Base-by-base conservation (phyloP, 371 early-diverging fungal genomes). In the Mucor indicus region DNA sequence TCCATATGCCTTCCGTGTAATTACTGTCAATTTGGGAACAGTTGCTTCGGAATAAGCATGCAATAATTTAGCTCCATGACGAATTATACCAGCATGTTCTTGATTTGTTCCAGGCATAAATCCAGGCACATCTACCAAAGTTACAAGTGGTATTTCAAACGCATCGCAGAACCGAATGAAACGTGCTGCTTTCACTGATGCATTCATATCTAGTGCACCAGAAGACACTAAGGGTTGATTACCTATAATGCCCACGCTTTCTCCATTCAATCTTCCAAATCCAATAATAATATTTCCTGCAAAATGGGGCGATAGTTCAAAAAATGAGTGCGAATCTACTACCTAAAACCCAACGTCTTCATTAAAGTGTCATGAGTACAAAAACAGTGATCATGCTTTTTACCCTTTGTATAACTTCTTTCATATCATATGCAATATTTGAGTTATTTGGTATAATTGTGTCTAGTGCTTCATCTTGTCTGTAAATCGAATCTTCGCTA, bases 11-110 rank as follows among this genome's bases (percentile, higher is more conserved):
- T 98, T 98, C 13, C 96, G 79, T 12, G 93, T 93, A 48, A 96
- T 96, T 19, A 98, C 83, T 1, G 96, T 96, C 43, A 98, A 83
- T 75, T 98, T 98, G 35, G 98, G 98, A 5, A 94, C 95, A 6
- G 98, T 98, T 11, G 96, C 96, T 71, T 98, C 98, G 33, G 93
- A 92, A 57, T 92, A 98, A 21, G 98, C 98, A 60, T 93, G 95
- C 25, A 98, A 69, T 8, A 98, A 77, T 68, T 98, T 98, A 32
- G 98, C 98, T 38, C 98, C 98, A 64, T 98, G 89, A n/a, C 95
- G 81, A 58, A 98, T 98, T 50, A 98, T 95, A 32, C 98, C 98
- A 38, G 83, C 85, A 70, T 98, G 95, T 69, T 98, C 98, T 67
- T 98, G 98, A 10, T 83, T 78, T 17, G 91, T 91, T 24, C 98